These are phyloP conservation scores for Termitomyces sp. DNA, from an alignment of 768 basidiomycete genomes.

Conservation along the genomic window DNA sequence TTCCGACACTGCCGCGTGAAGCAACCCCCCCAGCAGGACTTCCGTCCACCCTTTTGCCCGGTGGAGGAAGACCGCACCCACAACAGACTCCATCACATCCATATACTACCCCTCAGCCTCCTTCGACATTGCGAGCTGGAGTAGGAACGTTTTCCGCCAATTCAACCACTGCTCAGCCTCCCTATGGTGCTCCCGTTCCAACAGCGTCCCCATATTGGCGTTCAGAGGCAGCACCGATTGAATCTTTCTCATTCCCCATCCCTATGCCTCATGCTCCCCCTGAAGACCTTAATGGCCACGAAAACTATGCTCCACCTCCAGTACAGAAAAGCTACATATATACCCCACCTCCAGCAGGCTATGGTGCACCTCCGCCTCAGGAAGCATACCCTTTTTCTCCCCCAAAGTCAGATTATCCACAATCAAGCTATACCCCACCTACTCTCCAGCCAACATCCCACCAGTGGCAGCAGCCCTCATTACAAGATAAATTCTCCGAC, in stretches of 20 bases:
- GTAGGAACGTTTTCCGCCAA: constrained; percentile 4
- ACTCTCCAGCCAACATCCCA: constrained; percentile 14
- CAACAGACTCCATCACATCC: constrained; percentile 16
- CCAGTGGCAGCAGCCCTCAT: constrained; percentile 8
- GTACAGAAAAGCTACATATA: background rate
- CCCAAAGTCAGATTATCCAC: background rate
- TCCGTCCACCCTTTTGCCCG: constrained; percentile 20
- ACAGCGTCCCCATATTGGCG: background rate
- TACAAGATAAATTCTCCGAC: constrained; percentile 32
- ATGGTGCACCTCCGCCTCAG: background rate
- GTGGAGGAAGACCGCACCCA: constrained; percentile 17
- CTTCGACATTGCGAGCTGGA: constrained; percentile 43
- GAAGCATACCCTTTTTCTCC: background rate
- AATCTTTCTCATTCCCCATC: constrained; percentile 29
- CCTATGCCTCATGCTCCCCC: constrained; percentile 18
- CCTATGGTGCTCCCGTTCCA: background rate
- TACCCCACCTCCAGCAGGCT: constrained; percentile 2
- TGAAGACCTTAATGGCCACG: background rate
- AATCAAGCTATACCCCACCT: constrained; percentile 2
- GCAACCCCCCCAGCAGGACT: constrained; percentile 15
- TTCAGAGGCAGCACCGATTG: background rate
- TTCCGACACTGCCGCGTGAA: constrained; percentile 40
- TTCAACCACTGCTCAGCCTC: background rate
- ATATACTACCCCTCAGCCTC: constrained; percentile 25
- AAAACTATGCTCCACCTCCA: background rate